Base-by-base conservation (phyloP, 495 filamentous ascomycete genomes). In the Acidiella bohemica region DNA sequence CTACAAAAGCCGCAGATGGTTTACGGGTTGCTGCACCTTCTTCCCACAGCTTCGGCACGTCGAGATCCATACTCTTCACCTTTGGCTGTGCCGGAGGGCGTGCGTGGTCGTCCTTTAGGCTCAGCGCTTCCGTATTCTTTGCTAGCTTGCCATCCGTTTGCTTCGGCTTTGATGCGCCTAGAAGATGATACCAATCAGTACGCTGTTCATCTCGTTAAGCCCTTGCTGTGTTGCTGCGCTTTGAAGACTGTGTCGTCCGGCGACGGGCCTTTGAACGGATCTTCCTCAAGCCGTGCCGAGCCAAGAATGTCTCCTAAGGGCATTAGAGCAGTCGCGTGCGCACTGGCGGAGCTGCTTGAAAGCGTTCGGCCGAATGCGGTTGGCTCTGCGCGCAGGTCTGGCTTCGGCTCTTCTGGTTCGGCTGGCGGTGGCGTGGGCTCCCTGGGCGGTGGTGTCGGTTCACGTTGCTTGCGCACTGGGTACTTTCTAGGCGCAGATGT, bases 1-100 rank as follows among this genome's bases (percentile, higher is more conserved):
- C 90, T 10, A 95, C 87, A 63, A 97, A 96, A 52, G 84, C 95
- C 33, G 84, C 86, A 25, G 72, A 74, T 41, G 80, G 79, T 60
- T 95, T 97, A 46, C 66, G 66, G 27, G 73, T 76, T 17, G 71
- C 67, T 42, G 79, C 85, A 51, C 78, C 71, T 52, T 81, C 90
- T 48, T 88, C 88, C 30, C 75, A 72, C 9, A 88, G 50, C 32
- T 42, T 51, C n/a, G 43, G 47, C 4, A 96, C 86, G 56, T 96
- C 72, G 13, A 96, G 59, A 41, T 86, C 86, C 55, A 88, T 93
- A 55, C 80, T 85, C 56, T 78, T 86, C 10, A 80, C 73, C 28
- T 75, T 74, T 1, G 80, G 73, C 26, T 75, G 67, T 10, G 40
- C 1, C 9, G 47, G 32, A 19, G 26, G 5, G 19, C 29, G 11